Percentiles rank a stretch among this genome's conserved stretches.
Conservation (phyloP, 176 grass and related monocot genomes). For the Juncus inflexus region DNA sequence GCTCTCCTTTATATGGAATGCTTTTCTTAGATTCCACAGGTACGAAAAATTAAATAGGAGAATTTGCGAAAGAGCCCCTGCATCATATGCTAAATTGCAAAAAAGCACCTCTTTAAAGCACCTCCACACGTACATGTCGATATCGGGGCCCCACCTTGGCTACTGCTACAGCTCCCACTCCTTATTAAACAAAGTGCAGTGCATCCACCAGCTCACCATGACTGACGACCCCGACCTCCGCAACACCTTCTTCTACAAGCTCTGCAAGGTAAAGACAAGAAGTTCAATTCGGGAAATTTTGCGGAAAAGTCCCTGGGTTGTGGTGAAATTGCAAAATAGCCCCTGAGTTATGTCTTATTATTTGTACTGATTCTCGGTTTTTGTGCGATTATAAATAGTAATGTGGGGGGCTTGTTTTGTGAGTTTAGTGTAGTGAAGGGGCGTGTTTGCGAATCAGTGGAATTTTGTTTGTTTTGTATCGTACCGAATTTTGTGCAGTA, state of each 20-base stretch:
- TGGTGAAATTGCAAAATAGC: not conserved
- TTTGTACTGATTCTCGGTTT: no score
- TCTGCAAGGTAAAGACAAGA: conserved; percentile 79
- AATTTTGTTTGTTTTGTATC: no score
- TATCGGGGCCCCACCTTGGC: conserved; percentile 90
- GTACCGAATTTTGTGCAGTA: no score
- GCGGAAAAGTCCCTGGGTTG: not conserved
- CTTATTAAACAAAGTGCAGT: conserved; percentile 72
- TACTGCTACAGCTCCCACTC: conserved; percentile 92
- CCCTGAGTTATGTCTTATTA: no score
- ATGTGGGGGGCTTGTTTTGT: no score
- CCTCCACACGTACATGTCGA: conserved; percentile 79
- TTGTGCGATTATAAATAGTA: no score
- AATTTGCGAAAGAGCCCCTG: no score
- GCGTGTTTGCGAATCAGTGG: no score
- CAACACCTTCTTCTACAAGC: conserved; percentile 76
- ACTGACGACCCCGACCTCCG: conserved; percentile 70
- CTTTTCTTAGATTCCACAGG: conserved; percentile 90
- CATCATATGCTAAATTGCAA: no score
- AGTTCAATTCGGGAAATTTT: no score
- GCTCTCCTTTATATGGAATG: conserved; percentile 81
- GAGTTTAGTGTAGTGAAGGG: no score
- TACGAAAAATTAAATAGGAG: not conserved
- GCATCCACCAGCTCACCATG: conserved; percentile 93
- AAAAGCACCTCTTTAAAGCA: conserved; percentile 31